Conservation (phyloP, 331 rosid genomes). For the Acacia concinna region DNA sequence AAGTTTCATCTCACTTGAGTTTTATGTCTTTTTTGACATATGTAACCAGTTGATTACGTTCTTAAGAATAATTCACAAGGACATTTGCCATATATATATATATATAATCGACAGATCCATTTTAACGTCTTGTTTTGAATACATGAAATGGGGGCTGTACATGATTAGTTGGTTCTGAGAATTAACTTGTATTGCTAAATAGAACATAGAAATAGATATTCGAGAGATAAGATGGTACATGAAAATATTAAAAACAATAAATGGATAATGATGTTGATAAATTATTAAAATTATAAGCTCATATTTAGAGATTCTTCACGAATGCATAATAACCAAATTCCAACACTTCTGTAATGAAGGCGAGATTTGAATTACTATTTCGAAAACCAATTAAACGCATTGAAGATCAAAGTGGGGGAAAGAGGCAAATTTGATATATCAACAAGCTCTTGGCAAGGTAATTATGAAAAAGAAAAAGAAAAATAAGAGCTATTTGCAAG, state of each 20-base stretch:
- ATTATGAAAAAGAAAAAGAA: background rate
- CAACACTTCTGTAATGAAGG: background rate
- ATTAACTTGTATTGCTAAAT: background rate
- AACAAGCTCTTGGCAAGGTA: background rate
- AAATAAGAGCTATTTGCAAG: background rate
- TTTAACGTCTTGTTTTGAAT: background rate
- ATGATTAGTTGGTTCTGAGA: background rate
- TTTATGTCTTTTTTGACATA: no score
- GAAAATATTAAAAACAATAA: background rate
- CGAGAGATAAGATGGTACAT: background rate
- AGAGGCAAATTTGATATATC: background rate
- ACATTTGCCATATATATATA: no score
- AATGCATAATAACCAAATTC: background rate
- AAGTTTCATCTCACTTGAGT: no score
- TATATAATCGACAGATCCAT: background rate
- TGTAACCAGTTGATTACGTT: background rate
- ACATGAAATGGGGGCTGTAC: background rate
- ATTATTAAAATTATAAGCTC: background rate
- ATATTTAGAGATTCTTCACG: no score
- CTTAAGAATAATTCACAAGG: background rate
- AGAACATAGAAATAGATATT: background rate
- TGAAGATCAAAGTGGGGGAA: no score
- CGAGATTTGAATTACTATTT: background rate
- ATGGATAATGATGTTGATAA: background rate
- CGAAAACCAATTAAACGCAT: background rate